A percentile compares a stretch with the other conserved stretches of the same genome.
Evolutionary conservation across 805 yeast species (phyloP).

Genomic region (Hagleromyces aurorensis): DNA sequence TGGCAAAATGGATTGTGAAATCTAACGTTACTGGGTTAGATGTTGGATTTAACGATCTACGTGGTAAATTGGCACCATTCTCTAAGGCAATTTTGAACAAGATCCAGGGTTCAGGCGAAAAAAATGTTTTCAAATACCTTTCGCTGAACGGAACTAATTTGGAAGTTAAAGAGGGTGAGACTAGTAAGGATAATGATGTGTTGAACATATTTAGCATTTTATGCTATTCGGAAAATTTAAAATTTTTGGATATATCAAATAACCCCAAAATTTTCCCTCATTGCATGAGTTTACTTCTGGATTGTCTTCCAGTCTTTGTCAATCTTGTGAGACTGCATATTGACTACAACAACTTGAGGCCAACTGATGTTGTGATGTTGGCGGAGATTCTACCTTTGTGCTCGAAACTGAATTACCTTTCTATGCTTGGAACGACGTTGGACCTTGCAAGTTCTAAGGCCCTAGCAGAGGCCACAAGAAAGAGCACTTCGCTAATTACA

Average conservation of each 20-base stretch:
- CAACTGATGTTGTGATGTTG: constrained; percentile 49
- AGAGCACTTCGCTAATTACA: constrained; percentile 53
- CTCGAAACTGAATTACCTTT: constrained; percentile 52
- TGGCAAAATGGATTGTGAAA: constrained; percentile 52
- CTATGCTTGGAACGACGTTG: constrained; percentile 58
- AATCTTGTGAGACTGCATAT: constrained; percentile 58
- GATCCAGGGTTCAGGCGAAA: constrained; percentile 18
- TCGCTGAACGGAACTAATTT: constrained; percentile 65
- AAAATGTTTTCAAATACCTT: constrained; percentile 36
- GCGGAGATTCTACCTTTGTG: constrained; percentile 71
- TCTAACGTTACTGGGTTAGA: constrained; percentile 59
- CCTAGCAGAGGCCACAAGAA: constrained; percentile 56
- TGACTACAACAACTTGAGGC: constrained; percentile 56
- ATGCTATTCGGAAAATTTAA: constrained; percentile 49
- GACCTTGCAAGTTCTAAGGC: constrained; percentile 58
- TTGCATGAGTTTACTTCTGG: constrained; percentile 43
- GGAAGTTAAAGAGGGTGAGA: constrained; percentile 38
- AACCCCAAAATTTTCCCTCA: constrained; percentile 64
- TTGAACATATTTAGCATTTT: constrained; percentile 38
- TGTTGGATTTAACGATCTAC: constrained; percentile 71
- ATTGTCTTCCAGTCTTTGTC: constrained; percentile 64
- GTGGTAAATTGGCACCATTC: constrained; percentile 30
- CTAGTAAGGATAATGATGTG: constrained; percentile 28
- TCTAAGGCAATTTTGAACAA: constrained; percentile 20
- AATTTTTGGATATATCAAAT: constrained; percentile 70